Percentiles rank a stretch among this genome's conserved stretches.
These are phyloP conservation scores for Aphanocladium album DNA, from an alignment of 2,329 filamentous ascomycete genomes.

Conservation along the genomic window DNA sequence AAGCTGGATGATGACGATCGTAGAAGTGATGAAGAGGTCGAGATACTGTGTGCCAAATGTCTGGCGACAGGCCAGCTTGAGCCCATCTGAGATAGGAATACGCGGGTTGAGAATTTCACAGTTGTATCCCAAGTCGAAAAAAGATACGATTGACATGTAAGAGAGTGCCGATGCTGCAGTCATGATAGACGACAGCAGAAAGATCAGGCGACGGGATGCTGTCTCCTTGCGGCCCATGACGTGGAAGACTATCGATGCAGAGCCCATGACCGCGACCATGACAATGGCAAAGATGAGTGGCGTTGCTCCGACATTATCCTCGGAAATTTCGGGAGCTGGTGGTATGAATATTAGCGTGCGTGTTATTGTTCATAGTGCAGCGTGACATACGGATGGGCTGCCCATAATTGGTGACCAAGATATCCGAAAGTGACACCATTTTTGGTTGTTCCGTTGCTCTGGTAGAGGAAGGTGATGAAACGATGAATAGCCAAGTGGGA, in stretches of 20 bases:
- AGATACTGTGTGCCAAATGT: not conserved
- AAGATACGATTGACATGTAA: not conserved
- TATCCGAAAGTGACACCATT: not conserved
- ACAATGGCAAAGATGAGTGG: not conserved
- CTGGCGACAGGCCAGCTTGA: not conserved
- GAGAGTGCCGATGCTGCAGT: not conserved
- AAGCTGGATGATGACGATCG: not conserved
- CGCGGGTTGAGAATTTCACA: not conserved
- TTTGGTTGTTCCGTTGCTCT: not conserved
- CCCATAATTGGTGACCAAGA: not conserved
- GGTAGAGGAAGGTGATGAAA: not conserved
- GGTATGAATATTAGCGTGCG: not conserved
- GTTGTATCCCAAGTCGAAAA: not conserved
- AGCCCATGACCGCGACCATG: not conserved
- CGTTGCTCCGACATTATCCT: not conserved
- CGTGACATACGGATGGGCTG: not conserved
- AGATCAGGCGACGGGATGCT: not conserved
- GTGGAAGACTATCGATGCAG: not conserved
- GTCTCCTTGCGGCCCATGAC: not conserved
- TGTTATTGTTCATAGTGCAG: not conserved
- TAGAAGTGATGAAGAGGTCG: not conserved
- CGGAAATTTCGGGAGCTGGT: not conserved
- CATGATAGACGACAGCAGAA: not conserved
- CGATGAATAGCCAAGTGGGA: not conserved
- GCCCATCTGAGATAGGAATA: not conserved